phyloP scores from a whole-genome alignment of 2,329 filamentous ascomycete species.

The Passalora sequoiae region DNA sequence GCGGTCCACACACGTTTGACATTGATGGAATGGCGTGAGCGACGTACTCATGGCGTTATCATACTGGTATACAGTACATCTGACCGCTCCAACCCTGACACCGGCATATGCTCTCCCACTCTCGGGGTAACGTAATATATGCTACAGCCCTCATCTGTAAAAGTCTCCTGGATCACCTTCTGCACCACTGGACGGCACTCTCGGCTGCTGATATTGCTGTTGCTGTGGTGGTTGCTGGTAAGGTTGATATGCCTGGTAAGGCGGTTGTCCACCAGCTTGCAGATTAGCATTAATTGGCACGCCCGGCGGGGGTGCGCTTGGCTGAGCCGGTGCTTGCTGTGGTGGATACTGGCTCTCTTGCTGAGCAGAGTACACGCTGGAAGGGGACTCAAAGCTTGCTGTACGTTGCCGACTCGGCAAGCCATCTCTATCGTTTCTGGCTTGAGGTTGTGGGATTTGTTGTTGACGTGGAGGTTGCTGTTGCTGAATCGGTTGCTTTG shows the following conservation, averaged over 20 bases:
- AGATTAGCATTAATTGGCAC: constrained; percentile 19
- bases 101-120: constrained; percentile 1
- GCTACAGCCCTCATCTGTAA: constrained; percentile 26
- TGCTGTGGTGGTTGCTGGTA: constrained; percentile 19
- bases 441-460: constrained; percentile 11
- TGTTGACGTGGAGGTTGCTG: constrained; percentile 8
- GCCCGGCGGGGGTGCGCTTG: constrained; percentile 31
- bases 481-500: constrained; percentile 15
- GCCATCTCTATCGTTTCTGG: constrained; percentile 17
- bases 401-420: constrained; percentile 27
- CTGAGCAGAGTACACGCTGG: constrained; percentile 27
- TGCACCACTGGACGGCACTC: constrained; percentile 16
- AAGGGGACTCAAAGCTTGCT: constrained; percentile 29
- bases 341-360: constrained; percentile 14
- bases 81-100: not conserved
- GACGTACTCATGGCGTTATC: too few relatives aligned
- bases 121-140: constrained; percentile 8
- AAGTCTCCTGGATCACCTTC: constrained; percentile 35
- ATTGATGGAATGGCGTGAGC: too few relatives aligned
- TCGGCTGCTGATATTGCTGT: constrained; percentile 20
- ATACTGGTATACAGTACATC: constrained; percentile 1
- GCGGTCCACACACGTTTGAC: too few relatives aligned
- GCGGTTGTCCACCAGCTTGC: constrained; percentile 10
- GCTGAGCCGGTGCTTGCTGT: constrained; percentile 21
- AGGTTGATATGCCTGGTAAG: constrained; percentile 33